Evolutionary conservation across 805 yeast species (phyloP).

Genomic region (Myxozyma neotropica): DNA sequence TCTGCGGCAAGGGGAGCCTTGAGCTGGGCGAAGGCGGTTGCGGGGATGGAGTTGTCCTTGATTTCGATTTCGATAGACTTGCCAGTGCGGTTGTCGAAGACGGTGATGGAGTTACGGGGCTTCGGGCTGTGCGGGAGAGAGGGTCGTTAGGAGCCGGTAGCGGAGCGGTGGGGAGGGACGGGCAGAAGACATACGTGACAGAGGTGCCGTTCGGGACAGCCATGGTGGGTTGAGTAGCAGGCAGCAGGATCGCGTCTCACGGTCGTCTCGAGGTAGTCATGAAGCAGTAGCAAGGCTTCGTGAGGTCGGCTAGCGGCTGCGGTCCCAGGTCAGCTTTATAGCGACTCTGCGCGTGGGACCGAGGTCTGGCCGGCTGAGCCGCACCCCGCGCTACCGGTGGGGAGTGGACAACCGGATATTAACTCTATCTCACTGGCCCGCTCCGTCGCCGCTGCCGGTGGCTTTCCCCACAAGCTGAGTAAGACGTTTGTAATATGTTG

Average conservation of each 20-base stretch:
- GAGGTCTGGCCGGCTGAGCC: slow-evolving; percentile 8
- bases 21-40: slow-evolving; percentile 31
- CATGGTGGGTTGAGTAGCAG: neutral
- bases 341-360: neutral
- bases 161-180: neutral
- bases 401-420: neutral
- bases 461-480: too few relatives aligned
- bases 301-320: too few relatives aligned
- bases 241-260: neutral
- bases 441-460: slow-evolving; percentile 5
- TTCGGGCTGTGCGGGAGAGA: slow-evolving; percentile 4
- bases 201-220: slow-evolving; percentile 4
- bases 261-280: neutral
- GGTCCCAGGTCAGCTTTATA: too few relatives aligned
- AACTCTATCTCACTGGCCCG: neutral
- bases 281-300: too few relatives aligned
- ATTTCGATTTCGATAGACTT: slow-evolving; percentile 26
- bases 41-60: slow-evolving; percentile 31
- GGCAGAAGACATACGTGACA: neutral
- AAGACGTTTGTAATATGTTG: too few relatives aligned
- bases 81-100: slow-evolving; percentile 34
- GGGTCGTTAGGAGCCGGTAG: neutral
- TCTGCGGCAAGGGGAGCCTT: slow-evolving; percentile 23
- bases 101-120: slow-evolving; percentile 27
- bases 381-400: neutral